These are phyloP conservation scores for Mycena metata DNA, from an alignment of 768 basidiomycete species.

Conservation along the genomic window DNA sequence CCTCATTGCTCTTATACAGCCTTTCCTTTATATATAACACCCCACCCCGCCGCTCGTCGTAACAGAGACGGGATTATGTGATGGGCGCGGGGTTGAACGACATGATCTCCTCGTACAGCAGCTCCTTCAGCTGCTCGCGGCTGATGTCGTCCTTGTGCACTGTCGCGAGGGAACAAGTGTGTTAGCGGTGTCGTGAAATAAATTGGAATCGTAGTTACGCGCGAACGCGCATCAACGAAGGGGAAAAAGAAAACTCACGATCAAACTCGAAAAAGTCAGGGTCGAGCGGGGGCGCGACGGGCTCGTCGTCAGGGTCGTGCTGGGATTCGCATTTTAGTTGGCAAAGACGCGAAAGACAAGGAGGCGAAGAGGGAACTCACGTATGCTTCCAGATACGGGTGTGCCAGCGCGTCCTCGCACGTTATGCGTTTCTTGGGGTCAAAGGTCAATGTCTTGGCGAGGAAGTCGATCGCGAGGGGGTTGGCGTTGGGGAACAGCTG, in stretches of 20 bases:
- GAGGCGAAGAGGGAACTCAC: constrained; percentile 7
- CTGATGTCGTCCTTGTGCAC: constrained; percentile 97
- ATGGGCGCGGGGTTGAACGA: constrained; percentile 81
- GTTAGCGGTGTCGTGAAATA: constrained; percentile 17
- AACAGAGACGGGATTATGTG: constrained; percentile 47
- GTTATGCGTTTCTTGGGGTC: constrained; percentile 98
- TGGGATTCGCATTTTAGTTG: background rate
- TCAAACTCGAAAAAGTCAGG: constrained; percentile 99
- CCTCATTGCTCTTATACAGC: too few species aligned
- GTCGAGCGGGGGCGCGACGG: constrained; percentile 93
- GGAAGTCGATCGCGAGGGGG: constrained; percentile 69
- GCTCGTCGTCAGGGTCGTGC: constrained; percentile 97
- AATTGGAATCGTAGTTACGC: too few species aligned
- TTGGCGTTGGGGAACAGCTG: constrained; percentile 78
- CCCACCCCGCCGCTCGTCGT: too few species aligned
- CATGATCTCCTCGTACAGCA: constrained; percentile 96
- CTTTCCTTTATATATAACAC: too few species aligned
- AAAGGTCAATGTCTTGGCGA: constrained; percentile 78
- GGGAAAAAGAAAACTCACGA: constrained; percentile 60
- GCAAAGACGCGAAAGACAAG: background rate
- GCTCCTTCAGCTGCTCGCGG: constrained; percentile 94
- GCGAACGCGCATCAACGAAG: background rate
- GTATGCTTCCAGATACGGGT: constrained; percentile 95
- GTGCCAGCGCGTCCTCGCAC: constrained; percentile 94
- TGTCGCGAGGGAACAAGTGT: constrained; percentile 42